These are phyloP conservation scores for Hyaloperonospora brassicae DNA, from an alignment of 352 stramenopile genomes.

Conservation along the genomic window DNA sequence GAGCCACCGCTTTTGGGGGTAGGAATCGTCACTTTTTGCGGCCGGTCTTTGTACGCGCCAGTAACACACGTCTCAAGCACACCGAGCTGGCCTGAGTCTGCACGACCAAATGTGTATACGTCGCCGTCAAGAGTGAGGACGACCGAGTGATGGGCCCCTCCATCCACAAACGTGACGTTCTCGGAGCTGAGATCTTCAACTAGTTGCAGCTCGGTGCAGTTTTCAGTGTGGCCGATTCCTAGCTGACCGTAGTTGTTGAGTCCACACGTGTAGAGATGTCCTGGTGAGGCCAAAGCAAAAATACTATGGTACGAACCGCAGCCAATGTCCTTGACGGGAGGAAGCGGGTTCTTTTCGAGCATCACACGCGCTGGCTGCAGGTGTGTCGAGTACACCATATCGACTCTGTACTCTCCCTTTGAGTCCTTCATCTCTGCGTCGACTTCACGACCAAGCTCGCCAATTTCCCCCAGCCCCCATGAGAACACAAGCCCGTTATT, in stretches of 20 bases:
- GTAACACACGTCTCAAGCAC: conserved; percentile 60
- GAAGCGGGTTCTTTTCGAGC: conserved; percentile 41
- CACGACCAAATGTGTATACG: conserved; percentile 89
- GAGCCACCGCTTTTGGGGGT: conserved; percentile 21
- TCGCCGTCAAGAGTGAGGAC: conserved; percentile 83
- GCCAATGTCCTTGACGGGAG: conserved; percentile 71
- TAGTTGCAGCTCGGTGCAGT: conserved; percentile 57
- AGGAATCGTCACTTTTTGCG: conserved; percentile 58
- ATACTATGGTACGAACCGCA: conserved; percentile 87
- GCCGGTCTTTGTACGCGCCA: conserved; percentile 73
- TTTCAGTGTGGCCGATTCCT: conserved; percentile 85
- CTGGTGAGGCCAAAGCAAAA: conserved; percentile 49
- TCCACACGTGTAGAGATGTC: conserved; percentile 87
- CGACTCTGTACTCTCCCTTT: conserved; percentile 59
- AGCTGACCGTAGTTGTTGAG: conserved; percentile 97
- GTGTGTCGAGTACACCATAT: conserved; percentile 74
- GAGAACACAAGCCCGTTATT: conserved; percentile 85
- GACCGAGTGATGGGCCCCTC: conserved; percentile 89
- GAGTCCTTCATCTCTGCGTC: conserved; percentile 57
- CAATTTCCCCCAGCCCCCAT: conserved; percentile 88
- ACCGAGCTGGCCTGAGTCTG: conserved; percentile 92
- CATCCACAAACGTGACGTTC: conserved; percentile 75
- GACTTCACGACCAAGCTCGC: conserved; percentile 70
- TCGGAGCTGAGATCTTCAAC: conserved; percentile 60
- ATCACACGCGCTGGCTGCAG: conserved; percentile 66